These are phyloP conservation scores for Podospora bellae-mahoneyi DNA, from an alignment of 495 filamentous ascomycete genomes.

Conservation along the genomic window DNA sequence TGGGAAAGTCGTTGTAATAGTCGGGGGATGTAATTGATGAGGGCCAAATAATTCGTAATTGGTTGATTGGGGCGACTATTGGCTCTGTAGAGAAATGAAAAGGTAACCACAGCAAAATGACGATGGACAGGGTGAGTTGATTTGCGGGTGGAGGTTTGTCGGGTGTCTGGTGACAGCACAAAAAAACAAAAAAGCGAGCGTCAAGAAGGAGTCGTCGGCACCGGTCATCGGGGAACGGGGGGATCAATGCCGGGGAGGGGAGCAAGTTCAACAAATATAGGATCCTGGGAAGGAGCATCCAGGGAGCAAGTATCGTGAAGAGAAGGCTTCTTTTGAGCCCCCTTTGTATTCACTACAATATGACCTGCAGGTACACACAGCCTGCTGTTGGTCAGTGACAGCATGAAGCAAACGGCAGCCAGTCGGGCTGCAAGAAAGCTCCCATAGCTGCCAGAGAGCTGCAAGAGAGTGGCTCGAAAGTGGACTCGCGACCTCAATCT, in stretches of 20 bases:
- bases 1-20: background rate
- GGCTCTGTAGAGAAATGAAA: slow-evolving; percentile 19
- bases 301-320: background rate
- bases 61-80: slow-evolving; percentile 1
- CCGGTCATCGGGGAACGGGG: too few species aligned
- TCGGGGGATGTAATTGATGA: background rate
- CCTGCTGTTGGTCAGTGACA: background rate
- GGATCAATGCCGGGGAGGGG: background rate
- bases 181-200: background rate
- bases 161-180: background rate
- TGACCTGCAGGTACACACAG: background rate
- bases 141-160: background rate
- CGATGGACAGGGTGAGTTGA: slow-evolving; percentile 9
- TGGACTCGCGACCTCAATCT: background rate
- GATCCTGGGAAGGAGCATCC: background rate
- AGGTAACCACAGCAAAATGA: slow-evolving; percentile 16
- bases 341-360: background rate
- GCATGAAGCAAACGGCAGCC: background rate
- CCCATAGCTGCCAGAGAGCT: background rate
- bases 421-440: background rate
- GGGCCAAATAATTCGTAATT: background rate
- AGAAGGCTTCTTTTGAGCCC: slow-evolving; percentile 1
- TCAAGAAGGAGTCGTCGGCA: background rate
- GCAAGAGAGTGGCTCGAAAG: slow-evolving; percentile 12
- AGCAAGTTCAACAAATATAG: background rate